phyloP scores from a whole-genome alignment of 179 eudicot species.

The Amaranthus tricolor region DNA sequence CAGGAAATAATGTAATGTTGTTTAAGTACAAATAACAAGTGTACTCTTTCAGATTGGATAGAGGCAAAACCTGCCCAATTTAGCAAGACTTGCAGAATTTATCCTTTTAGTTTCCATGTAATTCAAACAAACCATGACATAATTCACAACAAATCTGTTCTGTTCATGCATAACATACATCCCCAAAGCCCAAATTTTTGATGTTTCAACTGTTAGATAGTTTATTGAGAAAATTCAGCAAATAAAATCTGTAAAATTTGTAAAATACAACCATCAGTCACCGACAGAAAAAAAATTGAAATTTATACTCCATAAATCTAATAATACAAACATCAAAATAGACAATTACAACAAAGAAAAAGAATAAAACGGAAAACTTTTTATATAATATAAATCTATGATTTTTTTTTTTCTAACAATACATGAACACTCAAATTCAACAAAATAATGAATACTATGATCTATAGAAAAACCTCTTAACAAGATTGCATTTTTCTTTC shows the following conservation, averaged over 20 bases:
- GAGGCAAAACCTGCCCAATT: not conserved
- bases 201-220: not conserved
- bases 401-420: not conserved
- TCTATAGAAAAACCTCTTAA: not conserved
- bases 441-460: not conserved
- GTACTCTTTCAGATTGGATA: not conserved
- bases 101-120: no score
- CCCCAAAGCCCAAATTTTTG: not conserved
- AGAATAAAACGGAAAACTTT: not conserved
- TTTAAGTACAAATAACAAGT: not conserved
- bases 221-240: not conserved
- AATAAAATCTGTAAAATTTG: not conserved
- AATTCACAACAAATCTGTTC: not conserved
- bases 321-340: slow-evolving; percentile 9
- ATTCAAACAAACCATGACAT: no score
- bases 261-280: not conserved
- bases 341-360: not conserved
- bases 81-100: not conserved
- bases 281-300: not conserved
- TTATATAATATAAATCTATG: not conserved
- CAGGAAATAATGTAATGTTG: no score
- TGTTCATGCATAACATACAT: not conserved
- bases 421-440: not conserved
- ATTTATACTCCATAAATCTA: not conserved
- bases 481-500: slow-evolving; percentile 16